phyloP scores from a whole-genome alignment of 192 early-diverging fungal genomes.

The Phlyctochytrium bullatum region DNA sequence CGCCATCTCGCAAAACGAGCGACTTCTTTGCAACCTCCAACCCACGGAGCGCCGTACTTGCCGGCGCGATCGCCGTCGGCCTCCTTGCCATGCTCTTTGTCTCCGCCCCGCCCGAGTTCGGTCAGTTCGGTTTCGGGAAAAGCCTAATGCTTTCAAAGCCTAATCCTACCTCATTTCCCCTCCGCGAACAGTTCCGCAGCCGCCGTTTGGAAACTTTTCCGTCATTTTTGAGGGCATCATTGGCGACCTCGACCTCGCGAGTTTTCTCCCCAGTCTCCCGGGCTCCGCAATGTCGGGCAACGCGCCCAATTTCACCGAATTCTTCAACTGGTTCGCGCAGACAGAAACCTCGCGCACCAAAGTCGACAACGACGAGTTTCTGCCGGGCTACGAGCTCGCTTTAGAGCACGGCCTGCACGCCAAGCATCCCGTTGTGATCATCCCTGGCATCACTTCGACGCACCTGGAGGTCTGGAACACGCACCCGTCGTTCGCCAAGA shows the following conservation, averaged over 20 bases:
- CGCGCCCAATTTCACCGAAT: neutral
- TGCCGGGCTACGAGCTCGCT: constrained; percentile 26
- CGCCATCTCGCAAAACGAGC: neutral
- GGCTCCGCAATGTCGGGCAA: too few relatives aligned
- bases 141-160: neutral
- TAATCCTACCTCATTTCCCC: too few relatives aligned
- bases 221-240: neutral
- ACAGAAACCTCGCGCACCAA: neutral
- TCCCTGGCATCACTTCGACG: constrained; percentile 86
- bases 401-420: constrained; percentile 12
- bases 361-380: constrained; percentile 19
- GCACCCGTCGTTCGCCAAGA: neutral
- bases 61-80: neutral
- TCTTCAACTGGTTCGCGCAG: neutral
- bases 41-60: neutral
- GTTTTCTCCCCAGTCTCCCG: neutral
- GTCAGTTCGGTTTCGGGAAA: neutral
- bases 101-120: neutral
- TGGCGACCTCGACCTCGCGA: neutral
- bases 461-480: constrained; percentile 85
- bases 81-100: neutral
- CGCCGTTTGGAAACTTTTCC: neutral
- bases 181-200: neutral
- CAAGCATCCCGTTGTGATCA: constrained; percentile 68
- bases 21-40: neutral